Percentiles rank a stretch among this genome's conserved stretches.
Conservation (phyloP, 2,329 filamentous ascomycete genomes). For the Aspergillaceae sp. region DNA sequence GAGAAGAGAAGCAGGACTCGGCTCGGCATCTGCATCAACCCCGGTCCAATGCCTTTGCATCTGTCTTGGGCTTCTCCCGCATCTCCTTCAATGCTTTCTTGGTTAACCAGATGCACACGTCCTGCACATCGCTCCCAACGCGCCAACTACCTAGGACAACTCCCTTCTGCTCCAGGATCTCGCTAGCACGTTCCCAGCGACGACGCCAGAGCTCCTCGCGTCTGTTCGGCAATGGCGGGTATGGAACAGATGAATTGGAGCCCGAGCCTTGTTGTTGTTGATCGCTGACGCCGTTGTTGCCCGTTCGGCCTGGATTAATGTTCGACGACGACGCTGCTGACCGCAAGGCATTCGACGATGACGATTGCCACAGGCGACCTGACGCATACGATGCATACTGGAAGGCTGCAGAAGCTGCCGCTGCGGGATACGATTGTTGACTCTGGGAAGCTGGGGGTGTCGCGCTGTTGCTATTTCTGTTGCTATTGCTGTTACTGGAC, state of each 20-base stretch:
- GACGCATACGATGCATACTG: constrained; percentile 28
- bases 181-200: constrained; percentile 39
- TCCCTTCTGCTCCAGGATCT: constrained; percentile 33
- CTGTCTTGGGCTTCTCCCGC: neutral
- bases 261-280: constrained; percentile 6
- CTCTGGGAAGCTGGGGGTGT: constrained; percentile 7
- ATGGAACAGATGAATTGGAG: constrained; percentile 10
- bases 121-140: constrained; percentile 37
- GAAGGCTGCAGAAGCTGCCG: constrained; percentile 19
- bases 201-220: constrained; percentile 43
- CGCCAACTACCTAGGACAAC: constrained; percentile 41
- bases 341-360: constrained; percentile 11
- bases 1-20: too few species aligned
- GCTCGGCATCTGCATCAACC: neutral
- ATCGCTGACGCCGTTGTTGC: constrained; percentile 9
- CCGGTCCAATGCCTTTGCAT: neutral
- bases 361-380: constrained; percentile 16
- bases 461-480: constrained; percentile 3
- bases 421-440: constrained; percentile 17
- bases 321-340: constrained; percentile 10
- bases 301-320: constrained; percentile 10
- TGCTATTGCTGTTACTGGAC: constrained; percentile 5
- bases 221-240: constrained; percentile 34
- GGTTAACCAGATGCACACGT: constrained; percentile 37
- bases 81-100: constrained; percentile 29